These are phyloP conservation scores for sorghum (Sorghum bicolor) DNA, from an alignment of 176 grass and related monocot species.

Conservation along the genomic window Sorghum_bicolor_NCBIv3 NC_012876.2:3995501-3996000, in stretches of 20 bases:
- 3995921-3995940: too few species aligned
- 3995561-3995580: too few species aligned
- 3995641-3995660: conserved; percentile 41
- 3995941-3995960: too few species aligned
- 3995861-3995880: conserved; percentile 74
- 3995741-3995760: conserved; percentile 76
- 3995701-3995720: conserved; percentile 89
- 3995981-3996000: too few species aligned
- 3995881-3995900: conserved; percentile 78
- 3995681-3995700: conserved; percentile 71
- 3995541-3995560: too few species aligned
- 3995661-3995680: conserved; percentile 61
- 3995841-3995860: conserved; percentile 74
- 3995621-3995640: not conserved
- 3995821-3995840: conserved; percentile 70
- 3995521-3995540: too few species aligned
- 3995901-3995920: conserved; percentile 58
- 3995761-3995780: conserved; percentile 58
- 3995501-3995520: too few species aligned
- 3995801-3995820: conserved; percentile 64
- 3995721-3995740: conserved; percentile 84
- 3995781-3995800: conserved; percentile 73
- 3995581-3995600: too few species aligned
- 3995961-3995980: too few species aligned
- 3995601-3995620: not conserved